phyloP scores from a whole-genome alignment of 2,329 filamentous ascomycete genomes.

The Bipolaris victoriae region DNA sequence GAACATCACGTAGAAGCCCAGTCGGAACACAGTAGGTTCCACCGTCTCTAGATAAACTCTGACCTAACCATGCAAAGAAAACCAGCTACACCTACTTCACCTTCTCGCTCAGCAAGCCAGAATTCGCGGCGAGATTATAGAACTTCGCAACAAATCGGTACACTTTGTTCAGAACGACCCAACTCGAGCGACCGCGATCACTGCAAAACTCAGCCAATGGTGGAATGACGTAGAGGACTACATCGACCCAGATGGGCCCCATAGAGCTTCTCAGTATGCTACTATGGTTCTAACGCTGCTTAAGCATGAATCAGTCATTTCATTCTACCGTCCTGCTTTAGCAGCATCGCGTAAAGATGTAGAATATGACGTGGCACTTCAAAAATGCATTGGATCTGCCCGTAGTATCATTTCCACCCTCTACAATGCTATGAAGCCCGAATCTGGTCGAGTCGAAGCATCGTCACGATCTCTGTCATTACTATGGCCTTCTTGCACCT shows the following conservation, averaged over 20 bases:
- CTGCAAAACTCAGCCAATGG: slow-evolving; percentile 59
- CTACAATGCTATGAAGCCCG: slow-evolving; percentile 32
- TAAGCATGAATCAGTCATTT: slow-evolving; percentile 59
- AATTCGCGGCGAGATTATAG: slow-evolving; percentile 59
- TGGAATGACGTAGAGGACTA: slow-evolving; percentile 61
- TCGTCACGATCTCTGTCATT: slow-evolving; percentile 38
- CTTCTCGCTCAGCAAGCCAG: slow-evolving; percentile 56
- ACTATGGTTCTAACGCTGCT: slow-evolving; percentile 53
- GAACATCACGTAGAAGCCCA: slow-evolving; percentile 51
- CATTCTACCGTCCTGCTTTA: slow-evolving; percentile 58
- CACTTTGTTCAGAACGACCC: slow-evolving; percentile 53
- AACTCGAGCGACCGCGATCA: slow-evolving; percentile 54
- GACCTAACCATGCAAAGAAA: slow-evolving; percentile 10
- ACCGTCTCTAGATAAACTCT: background rate
- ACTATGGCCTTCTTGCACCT: slow-evolving; percentile 60
- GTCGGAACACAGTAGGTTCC: slow-evolving; percentile 19
- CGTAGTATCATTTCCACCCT: slow-evolving; percentile 55
- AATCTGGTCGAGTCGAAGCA: background rate
- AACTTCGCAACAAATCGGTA: slow-evolving; percentile 61
- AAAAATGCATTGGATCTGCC: slow-evolving; percentile 60
- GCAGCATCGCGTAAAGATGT: slow-evolving; percentile 54
- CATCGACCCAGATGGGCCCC: slow-evolving; percentile 47
- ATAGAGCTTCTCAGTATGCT: slow-evolving; percentile 44
- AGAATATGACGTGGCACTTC: slow-evolving; percentile 57
- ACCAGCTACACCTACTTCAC: slow-evolving; percentile 25